Percentiles rank a stretch among this genome's conserved stretches.
Conservation (phyloP, 108 stramenopile species). For the Bacterosira constricta region DNA sequence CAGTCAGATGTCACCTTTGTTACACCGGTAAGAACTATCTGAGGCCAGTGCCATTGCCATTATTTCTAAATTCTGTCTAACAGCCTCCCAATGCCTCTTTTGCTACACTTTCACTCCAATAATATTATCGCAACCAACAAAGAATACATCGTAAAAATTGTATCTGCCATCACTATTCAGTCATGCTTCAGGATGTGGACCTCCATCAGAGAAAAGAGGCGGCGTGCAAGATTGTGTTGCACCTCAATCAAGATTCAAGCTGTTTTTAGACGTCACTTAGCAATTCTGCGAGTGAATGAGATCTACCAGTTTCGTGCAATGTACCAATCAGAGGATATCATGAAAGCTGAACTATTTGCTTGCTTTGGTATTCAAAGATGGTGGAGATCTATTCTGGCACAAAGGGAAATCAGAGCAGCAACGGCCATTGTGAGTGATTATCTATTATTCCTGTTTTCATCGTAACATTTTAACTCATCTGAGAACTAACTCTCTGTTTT, state of each 20-base stretch:
- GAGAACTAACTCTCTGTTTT: not conserved
- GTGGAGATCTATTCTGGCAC: slow-evolving; percentile 2
- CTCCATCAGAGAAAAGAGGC: no score
- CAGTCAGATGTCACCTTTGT: not conserved
- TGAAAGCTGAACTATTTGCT: not conserved
- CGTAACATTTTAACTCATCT: no score
- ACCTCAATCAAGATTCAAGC: not conserved
- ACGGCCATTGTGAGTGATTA: not conserved
- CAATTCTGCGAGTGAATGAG: not conserved
- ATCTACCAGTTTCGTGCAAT: not conserved
- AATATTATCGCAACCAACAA: no score
- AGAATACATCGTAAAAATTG: not conserved
- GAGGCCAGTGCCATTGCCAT: not conserved
- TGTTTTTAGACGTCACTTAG: not conserved
- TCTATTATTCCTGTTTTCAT: not conserved
- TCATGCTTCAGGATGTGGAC: no score
- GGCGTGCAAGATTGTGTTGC: no score
- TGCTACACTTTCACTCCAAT: no score
- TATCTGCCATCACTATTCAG: not conserved
- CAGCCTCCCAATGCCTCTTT: no score
- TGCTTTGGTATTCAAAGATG: slow-evolving; percentile 1
- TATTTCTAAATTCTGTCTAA: no score
- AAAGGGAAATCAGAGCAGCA: not conserved
- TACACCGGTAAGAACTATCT: not conserved
- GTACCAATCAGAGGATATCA: not conserved